Conservation (phyloP, 306 rosid genomes). For the Begonia fuchsioides region DNA sequence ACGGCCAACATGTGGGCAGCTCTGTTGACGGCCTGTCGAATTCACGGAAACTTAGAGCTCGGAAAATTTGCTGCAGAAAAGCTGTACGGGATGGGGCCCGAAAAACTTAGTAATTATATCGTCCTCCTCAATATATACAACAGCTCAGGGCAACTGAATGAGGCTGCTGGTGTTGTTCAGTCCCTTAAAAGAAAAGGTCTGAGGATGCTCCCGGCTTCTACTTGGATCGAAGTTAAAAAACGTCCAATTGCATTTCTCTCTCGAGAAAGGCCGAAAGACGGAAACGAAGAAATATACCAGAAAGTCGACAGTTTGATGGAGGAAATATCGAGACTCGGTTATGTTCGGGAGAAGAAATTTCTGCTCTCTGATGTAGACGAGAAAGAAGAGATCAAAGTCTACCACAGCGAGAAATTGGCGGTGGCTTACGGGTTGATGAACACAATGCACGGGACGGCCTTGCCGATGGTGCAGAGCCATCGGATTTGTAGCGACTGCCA, state of each 20-base stretch:
- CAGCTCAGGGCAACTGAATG: slow-evolving; percentile 48
- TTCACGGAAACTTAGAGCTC: slow-evolving; percentile 54
- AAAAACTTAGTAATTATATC: slow-evolving; percentile 53
- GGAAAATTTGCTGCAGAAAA: slow-evolving; percentile 70
- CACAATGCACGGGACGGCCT: slow-evolving; percentile 37
- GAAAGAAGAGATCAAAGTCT: slow-evolving; percentile 34
- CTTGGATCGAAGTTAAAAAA: slow-evolving; percentile 65
- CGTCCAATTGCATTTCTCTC: slow-evolving; percentile 32
- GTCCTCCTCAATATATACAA: slow-evolving; percentile 59
- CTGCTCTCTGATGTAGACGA: slow-evolving; percentile 75
- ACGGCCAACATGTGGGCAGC: slow-evolving; percentile 88
- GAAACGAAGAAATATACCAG: slow-evolving; percentile 32
- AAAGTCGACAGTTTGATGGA: slow-evolving; percentile 50
- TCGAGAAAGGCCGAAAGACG: slow-evolving; percentile 44
- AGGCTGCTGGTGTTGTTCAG: slow-evolving; percentile 69
- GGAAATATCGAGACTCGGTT: slow-evolving; percentile 49
- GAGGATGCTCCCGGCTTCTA: slow-evolving; percentile 57
- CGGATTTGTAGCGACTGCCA: slow-evolving; percentile 69
- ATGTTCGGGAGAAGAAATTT: slow-evolving; percentile 20
- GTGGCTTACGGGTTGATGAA: slow-evolving; percentile 66
- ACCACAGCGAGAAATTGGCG: slow-evolving; percentile 78
- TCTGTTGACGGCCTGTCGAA: slow-evolving; percentile 70
- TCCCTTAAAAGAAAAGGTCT: slow-evolving; percentile 63
- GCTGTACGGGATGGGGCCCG: slow-evolving; percentile 73
- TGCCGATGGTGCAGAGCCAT: slow-evolving; percentile 68